Evolutionary conservation across 129 eudicot genomes (phyloP).

Genomic region (Sambucus nigra): DNA sequence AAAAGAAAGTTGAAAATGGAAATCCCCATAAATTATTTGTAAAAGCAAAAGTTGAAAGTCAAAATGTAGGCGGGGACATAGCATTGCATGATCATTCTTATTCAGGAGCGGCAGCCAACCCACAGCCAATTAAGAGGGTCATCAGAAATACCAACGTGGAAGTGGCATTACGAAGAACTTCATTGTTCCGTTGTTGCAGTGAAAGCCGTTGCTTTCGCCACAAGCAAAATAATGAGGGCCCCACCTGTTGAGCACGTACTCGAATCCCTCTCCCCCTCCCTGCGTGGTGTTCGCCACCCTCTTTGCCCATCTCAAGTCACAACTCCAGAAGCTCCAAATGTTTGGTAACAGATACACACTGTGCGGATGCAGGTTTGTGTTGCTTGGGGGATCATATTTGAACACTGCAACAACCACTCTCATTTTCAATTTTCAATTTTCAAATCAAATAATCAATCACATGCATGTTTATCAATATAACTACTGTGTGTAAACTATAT

Average conservation of each 20-base stretch:
- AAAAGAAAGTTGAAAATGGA: no score
- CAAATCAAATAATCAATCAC: neutral
- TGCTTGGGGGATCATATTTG: slow-evolving; percentile 42
- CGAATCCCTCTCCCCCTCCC: slow-evolving; percentile 43
- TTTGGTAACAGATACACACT: slow-evolving; percentile 37
- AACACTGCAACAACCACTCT: slow-evolving; percentile 26
- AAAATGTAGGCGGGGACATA: no score
- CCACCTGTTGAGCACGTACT: slow-evolving; percentile 32
- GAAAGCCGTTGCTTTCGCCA: slow-evolving; percentile 32
- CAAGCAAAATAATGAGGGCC: slow-evolving; percentile 43
- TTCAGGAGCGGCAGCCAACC: no score
- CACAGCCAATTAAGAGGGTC: neutral
- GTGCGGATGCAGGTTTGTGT: slow-evolving; percentile 23
- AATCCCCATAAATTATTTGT: no score
- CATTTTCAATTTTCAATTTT: neutral
- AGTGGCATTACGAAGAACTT: slow-evolving; percentile 36
- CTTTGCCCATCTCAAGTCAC: slow-evolving; percentile 36
- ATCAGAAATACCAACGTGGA: slow-evolving; percentile 15
- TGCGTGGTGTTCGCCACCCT: slow-evolving; percentile 15
- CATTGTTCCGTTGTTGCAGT: slow-evolving; percentile 38
- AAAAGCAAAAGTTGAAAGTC: no score
- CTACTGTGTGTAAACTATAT: no score
- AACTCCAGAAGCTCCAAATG: slow-evolving; percentile 30
- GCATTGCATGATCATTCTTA: neutral
- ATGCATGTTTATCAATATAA: no score